Evolutionary conservation across 768 basidiomycete species (phyloP), one percentile per base, ranked within the genome.

Genomic region (Gelatoporia subvermispora): DNA sequence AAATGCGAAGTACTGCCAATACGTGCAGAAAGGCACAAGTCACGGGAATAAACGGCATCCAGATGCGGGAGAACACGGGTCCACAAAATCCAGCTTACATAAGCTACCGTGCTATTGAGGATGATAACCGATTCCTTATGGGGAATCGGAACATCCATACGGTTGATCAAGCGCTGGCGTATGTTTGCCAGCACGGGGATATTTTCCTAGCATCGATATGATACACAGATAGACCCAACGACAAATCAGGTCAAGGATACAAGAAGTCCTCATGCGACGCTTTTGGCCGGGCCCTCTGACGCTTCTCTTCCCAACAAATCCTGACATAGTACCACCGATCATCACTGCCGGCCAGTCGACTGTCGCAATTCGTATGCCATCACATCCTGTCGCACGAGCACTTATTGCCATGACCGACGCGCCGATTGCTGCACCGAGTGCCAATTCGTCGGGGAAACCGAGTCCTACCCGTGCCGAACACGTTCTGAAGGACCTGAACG

Each of bases 221-320:
- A 7, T 31, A 13, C 13, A 31, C 28, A 31, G 13, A 31, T 31
- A 31, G 28, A 31, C 28, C 28, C 28, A 31, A 31, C n/a, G n/a
- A n/a, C n/a, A n/a, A n/a, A n/a, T n/a, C n/a, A n/a, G n/a, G 8
- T 77, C 93, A 1, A 63, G 53, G 13, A 69, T 85, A 8, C 97
- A 97, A 65, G 68, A 78, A 45, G 71, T 72, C 1, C 72, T 99
- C 40, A 93, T 96, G 58, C 71, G 78, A 35, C 76, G 77, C 11
- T 95, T 96, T 68, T 98, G 95, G 96, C 96, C 96, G 0, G 96
- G 96, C 5, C 80, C 96, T 0, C 70, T 99, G 47, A 95, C 93
- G 0, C 76, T 98, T 21, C 75, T 99, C 41, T 98, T 98, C 66
- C 94, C 93, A 5, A 75, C 79, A 52, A 69, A 85, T 63, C 60